Percentiles rank a stretch among this genome's conserved stretches.
phyloP scores from a whole-genome alignment of 2,329 filamentous ascomycete species.

The Elsinoe ampelina region DNA sequence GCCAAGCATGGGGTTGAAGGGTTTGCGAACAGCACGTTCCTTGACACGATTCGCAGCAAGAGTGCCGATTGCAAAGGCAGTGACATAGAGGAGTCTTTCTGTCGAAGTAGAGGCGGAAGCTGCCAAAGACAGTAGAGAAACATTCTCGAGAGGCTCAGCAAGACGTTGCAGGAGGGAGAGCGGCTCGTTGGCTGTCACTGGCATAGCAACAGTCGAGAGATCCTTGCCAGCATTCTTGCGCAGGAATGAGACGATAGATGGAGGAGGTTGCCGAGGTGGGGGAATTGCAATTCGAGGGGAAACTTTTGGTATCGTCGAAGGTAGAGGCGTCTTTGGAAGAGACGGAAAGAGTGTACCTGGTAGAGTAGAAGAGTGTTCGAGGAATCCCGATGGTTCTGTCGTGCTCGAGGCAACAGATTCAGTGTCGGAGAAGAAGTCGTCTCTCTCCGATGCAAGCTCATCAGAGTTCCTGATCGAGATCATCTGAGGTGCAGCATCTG shows the following conservation, averaged over 20 bases:
- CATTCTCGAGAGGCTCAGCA: conserved; percentile 87
- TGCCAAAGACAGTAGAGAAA: conserved; percentile 69
- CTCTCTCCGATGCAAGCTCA: conserved; percentile 56
- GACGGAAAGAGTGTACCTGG: conserved; percentile 53
- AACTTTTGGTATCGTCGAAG: conserved; percentile 63
- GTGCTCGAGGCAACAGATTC: conserved; percentile 47
- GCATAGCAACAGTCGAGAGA: conserved; percentile 93
- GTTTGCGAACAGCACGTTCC: conserved; percentile 87
- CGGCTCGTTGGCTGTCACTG: conserved; percentile 91
- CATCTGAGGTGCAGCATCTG: conserved; percentile 49
- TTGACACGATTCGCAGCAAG: conserved; percentile 76
- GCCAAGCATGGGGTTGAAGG: conserved; percentile 92
- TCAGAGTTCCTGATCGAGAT: conserved; percentile 65
- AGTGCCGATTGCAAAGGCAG: conserved; percentile 82
- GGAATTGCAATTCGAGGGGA: conserved; percentile 61
- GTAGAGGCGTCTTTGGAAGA: conserved; percentile 65
- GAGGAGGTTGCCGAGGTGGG: conserved; percentile 67
- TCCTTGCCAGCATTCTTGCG: conserved; percentile 98
- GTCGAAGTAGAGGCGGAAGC: conserved; percentile 39
- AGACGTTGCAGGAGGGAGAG: conserved; percentile 78
- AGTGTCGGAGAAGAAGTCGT: conserved; percentile 35
- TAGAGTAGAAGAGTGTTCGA: conserved; percentile 20
- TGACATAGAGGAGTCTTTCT: conserved; percentile 73
- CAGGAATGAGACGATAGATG: conserved; percentile 85
- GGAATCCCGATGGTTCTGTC: conserved; percentile 34